A percentile compares a stretch with the other conserved stretches of the same genome.
Conservation (phyloP, 495 filamentous ascomycete species). For the Penicillium flavigenum region DNA sequence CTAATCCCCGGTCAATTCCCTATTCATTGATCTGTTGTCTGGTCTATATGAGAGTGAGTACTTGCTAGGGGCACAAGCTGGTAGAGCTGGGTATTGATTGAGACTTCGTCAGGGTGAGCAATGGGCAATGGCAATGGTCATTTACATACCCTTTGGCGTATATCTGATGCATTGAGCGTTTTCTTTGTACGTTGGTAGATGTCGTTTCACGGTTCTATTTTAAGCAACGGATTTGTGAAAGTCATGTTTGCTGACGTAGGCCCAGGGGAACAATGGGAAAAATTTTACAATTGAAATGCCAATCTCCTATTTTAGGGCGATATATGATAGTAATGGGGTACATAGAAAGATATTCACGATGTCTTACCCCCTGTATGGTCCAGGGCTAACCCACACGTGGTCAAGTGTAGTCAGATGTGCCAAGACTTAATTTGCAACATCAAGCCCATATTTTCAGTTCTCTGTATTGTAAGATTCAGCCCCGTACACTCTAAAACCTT, state of each 20-base stretch:
- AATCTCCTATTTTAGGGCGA: too few species aligned
- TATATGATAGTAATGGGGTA: too few species aligned
- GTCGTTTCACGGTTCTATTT: conserved; percentile 9
- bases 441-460: neutral
- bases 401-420: neutral
- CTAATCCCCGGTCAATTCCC: conserved; percentile 2
- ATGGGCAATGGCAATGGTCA: conserved; percentile 4
- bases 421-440: conserved; percentile 6
- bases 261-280: too few species aligned
- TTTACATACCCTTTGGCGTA: conserved; percentile 1
- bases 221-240: conserved; percentile 12
- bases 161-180: conserved; percentile 8
- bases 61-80: conserved; percentile 8
- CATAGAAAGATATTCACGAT: neutral
- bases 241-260: neutral
- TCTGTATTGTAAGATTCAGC: conserved; percentile 7
- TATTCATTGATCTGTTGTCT: conserved; percentile 2
- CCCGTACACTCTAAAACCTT: neutral
- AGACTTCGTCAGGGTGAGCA: neutral
- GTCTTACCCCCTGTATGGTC: neutral
- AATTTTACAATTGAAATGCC: too few species aligned
- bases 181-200: conserved; percentile 18
- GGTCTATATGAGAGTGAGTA: conserved; percentile 1
- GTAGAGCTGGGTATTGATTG: conserved; percentile 5
- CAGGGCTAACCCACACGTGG: conserved; percentile 12